phyloP scores from a whole-genome alignment of 1,284 basidiomycete species.

The Boletus sp. region DNA sequence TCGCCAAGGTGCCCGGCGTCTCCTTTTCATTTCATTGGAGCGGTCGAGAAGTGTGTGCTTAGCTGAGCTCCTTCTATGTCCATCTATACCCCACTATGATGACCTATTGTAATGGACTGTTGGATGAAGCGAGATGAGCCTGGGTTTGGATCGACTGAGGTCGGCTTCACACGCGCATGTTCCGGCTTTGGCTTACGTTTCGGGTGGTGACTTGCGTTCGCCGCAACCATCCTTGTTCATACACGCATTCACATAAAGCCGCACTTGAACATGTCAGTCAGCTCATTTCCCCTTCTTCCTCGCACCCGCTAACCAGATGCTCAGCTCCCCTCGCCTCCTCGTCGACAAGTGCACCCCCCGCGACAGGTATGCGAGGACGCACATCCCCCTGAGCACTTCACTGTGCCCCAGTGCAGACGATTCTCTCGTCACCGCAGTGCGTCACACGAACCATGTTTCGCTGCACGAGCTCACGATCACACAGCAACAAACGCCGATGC shows the following conservation, averaged over 20 bases:
- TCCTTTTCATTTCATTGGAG: constrained; percentile 22
- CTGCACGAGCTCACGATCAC: background rate
- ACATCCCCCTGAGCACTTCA: constrained; percentile 33
- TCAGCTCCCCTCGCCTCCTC: constrained; percentile 34
- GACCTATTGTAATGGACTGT: constrained; percentile 22
- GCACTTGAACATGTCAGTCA: constrained; percentile 8
- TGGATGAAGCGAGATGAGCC: constrained; percentile 32
- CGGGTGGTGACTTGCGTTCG: constrained; percentile 19
- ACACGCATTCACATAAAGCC: constrained; percentile 29
- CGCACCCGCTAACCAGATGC: constrained; percentile 23
- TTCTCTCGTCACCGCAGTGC: constrained; percentile 28
- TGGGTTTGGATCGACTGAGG: constrained; percentile 20
- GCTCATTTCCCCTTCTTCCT: constrained; percentile 1
- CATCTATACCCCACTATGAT: constrained; percentile 29
- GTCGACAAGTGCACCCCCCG: constrained; percentile 41
- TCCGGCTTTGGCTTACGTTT: constrained; percentile 34
- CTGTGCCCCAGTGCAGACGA: constrained; percentile 37
- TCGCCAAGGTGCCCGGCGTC: constrained; percentile 34
- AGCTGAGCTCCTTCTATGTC: constrained; percentile 33
- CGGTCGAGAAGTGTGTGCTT: constrained; percentile 16
- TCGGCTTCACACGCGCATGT: constrained; percentile 14
- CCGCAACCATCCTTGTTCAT: constrained; percentile 20
- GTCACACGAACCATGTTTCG: background rate
- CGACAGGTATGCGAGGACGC: constrained; percentile 38
- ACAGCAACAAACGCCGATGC: constrained; percentile 21